Percentiles rank a stretch among this genome's conserved stretches.
Conservation (phyloP, 83 land plant genomes). For the Picea mariana region DNA sequence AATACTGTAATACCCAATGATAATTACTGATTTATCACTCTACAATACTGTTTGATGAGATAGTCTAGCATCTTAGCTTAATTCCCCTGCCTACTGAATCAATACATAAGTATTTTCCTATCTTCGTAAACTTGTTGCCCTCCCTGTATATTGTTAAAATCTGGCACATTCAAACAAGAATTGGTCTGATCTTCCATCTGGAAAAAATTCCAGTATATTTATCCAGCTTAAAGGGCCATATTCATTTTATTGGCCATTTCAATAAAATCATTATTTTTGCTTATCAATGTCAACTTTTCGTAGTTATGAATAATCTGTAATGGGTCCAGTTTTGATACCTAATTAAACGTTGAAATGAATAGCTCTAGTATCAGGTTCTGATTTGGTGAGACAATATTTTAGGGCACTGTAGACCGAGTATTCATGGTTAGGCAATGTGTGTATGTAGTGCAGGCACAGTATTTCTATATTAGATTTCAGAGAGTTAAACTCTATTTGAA, state of each 20-base stretch:
- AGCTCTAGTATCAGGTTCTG: neutral
- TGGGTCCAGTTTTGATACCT: neutral
- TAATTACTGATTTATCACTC: neutral
- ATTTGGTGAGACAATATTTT: neutral
- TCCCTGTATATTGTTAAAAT: neutral
- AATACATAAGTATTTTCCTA: neutral
- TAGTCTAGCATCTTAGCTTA: neutral
- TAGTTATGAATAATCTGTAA: neutral
- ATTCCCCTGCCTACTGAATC: neutral
- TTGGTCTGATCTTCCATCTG: neutral
- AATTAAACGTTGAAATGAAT: neutral
- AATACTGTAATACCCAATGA: neutral
- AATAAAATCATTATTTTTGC: neutral
- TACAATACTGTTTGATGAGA: slow-evolving; percentile 1
- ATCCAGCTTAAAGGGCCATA: neutral
- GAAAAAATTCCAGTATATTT: neutral
- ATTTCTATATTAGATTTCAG: too few species aligned
- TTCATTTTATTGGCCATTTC: neutral
- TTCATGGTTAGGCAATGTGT: neutral
- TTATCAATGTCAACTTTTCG: neutral
- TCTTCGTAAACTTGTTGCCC: neutral
- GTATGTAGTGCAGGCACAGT: too few species aligned
- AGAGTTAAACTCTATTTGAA: too few species aligned
- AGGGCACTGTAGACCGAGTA: neutral
- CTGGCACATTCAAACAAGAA: neutral